phyloP scores from a whole-genome alignment of 2,329 filamentous ascomycete species.

The Passalora sequoiae region DNA sequence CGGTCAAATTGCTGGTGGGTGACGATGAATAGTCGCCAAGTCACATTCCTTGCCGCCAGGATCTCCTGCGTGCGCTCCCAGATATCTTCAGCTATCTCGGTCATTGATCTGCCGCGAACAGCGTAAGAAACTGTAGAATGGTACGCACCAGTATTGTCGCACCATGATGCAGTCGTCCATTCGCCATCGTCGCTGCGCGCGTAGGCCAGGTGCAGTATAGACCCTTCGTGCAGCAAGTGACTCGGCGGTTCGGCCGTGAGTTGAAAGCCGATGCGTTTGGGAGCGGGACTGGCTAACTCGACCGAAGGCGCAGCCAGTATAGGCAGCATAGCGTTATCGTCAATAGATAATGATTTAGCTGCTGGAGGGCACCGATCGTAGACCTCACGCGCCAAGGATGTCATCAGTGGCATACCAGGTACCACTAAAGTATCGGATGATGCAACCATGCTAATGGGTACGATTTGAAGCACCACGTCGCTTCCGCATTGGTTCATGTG shows the following conservation, averaged over 20 bases:
- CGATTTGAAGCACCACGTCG: constrained; percentile 71
- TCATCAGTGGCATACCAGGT: constrained; percentile 56
- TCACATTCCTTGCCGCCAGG: constrained; percentile 62
- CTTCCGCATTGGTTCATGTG: constrained; percentile 44
- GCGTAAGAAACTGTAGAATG: constrained; percentile 72
- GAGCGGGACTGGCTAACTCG: constrained; percentile 63
- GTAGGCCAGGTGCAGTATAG: constrained; percentile 75
- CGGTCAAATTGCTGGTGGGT: constrained; percentile 16
- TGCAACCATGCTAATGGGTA: constrained; percentile 64
- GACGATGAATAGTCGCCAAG: constrained; percentile 72
- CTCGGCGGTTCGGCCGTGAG: constrained; percentile 62
- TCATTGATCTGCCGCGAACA: constrained; percentile 56
- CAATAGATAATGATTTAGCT: constrained; percentile 29
- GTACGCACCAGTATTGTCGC: constrained; percentile 67
- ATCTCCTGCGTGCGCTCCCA: constrained; percentile 71
- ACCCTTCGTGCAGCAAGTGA: constrained; percentile 71
- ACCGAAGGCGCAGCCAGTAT: constrained; percentile 63
- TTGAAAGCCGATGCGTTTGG: constrained; percentile 71
- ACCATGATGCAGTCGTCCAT: constrained; percentile 79
- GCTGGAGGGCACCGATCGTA: constrained; percentile 65
- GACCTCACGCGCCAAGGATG: constrained; percentile 57
- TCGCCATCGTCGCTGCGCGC: constrained; percentile 67
- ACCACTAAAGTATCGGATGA: constrained; percentile 59
- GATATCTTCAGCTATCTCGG: constrained; percentile 66
- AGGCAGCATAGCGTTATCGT: constrained; percentile 35